Evolutionary conservation across 768 basidiomycete species (phyloP), one percentile per base, ranked within the genome.

Genomic region (Russula brevipes): DNA sequence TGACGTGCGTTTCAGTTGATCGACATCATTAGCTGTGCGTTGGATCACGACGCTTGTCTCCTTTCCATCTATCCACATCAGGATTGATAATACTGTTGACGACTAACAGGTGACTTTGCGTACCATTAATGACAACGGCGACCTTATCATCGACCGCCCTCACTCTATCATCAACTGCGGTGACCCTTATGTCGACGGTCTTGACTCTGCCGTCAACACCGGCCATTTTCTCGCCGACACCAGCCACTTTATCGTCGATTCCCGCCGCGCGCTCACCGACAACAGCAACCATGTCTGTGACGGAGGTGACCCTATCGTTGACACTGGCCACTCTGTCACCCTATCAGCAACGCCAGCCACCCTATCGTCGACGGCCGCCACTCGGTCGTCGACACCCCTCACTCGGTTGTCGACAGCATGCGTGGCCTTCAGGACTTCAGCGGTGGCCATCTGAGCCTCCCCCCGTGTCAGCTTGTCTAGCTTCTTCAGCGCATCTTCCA

Each of bases 391-490:
- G 24, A 24, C 24, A 24, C 24, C 24, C 24, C 24, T 24, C 24
- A 24, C 19, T 53, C 42, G 35, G n/a, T 44, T 3, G 42, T 55
- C 30, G 30, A 55, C 38, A 1, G 10, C n/a, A 31, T 55, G 30
- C 2, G 54, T 14, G 1, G 14, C 33, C 17, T 33, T 41, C 6
- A 14, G 11, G 4, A 24, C 3, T 31, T 59, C 17, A 11, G 35
- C 52, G 5, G 38, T 30, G 6, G 44, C 60, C 45, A 60, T 38
- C 16, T 17, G 42, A 24, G 44, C 35, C 44, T 60, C 31, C 35
- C 54, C 59, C 1, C 54, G 16, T 17, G 38, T 60, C 35, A 60
- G 16, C 10, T 47, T 60, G n/a, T 60, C 44, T 24, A 54, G 17
- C 17, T 36, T 53, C 11, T 54, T 38, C 8, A 54, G 5, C 11